Base-by-base conservation (phyloP, 2,329 filamentous ascomycete genomes). In the Escovopsis sp. region DNA sequence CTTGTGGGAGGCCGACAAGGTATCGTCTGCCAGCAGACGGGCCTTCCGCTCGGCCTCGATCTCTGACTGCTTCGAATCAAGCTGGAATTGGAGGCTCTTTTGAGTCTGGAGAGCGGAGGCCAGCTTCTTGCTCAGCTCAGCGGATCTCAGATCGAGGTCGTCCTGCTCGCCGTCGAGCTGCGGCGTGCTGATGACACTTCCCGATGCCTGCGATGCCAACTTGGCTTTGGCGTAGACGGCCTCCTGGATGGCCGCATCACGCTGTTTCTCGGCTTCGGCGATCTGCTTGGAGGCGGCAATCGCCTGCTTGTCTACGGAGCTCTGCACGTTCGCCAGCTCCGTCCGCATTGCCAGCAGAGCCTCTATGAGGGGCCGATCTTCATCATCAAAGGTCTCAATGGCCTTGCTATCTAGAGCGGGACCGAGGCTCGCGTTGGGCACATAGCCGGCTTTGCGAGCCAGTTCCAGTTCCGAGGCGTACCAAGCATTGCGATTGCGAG, bases 221-320 rank as follows among this genome's bases (percentile, higher is more conserved):
- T 85, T 94, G 3, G 92, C 86, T 52, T 92, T 94, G 25, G 87
- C 84, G 56, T 96, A 96, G 1, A 90, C 81, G 1, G 90, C 90
- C 60, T 98, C 92, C 47, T 79, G 82, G 36, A 98, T 78, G n/a
- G 90, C 90, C 28, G 80, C 77, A 57, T 98, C 90, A 34, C 92
- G 73, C 61, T 98, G 90, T 52, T 83, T 87, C 54, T 98, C 90
- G 1, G 92, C 80, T 53, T 94, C 87, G 2, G 88, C 87, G 41
- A 98, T 87, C 41, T 88, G 76, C 54, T 80, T 87, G 0, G 87
- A 85, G 8, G 90, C 87, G 37, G 84, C 63, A 7, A 84, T 67
- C 11, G 86, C 82, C 59, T 96, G 90, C 45, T 84, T 76, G 46
- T 94, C 87, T 34, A 98, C 82, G 0, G 86, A 84, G 12, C 67